Base-by-base conservation (phyloP, 2,329 filamentous ascomycete species). In the Aureobasidium sp. region DNA sequence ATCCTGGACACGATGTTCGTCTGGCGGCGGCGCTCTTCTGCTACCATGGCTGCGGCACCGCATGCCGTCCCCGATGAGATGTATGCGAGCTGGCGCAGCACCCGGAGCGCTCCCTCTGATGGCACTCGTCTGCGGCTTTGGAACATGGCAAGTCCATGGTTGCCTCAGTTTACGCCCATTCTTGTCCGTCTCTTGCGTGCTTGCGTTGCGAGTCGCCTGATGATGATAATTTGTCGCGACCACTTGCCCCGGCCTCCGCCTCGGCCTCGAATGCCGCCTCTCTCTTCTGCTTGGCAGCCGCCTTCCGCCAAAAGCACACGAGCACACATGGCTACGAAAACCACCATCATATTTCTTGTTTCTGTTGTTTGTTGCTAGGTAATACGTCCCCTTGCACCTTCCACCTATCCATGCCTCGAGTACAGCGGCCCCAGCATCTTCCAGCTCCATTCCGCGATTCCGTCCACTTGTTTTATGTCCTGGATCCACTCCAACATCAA, bases 401-500 rank as follows among this genome's bases (percentile, higher is more conserved):
- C 7, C 23, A 17, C 4, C 23, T 31, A 57, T 19, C 53, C 19
- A 27, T 45, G 38, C 33, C 55, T 38, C 21, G 55, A 46, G 31
- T 61, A 84, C 33, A 84, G 64, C 9, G 73, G 71, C 68, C 75
- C 74, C 53, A 80, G 67, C 23, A 84, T 72, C 35, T 72, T 73
- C 81, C 81, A 84, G 62, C 78, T 79, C 81, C 82, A 85, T 31
- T 74, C 71, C 3, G 82, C 81, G 17, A 81, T 78, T 0, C 74
- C 73, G 66, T 85, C 83, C 27, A 79, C 74, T 57, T 74, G 76
- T 66, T 77, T 80, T 64, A 85, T 73, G 66, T 86, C 83, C 50
- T 77, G 70, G 54, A 86, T 73, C 83, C 83, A 86, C 61, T 84
- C 80, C 51, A 85, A 69, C 69, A 83, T 83, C 51, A 82, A 66